Evolutionary conservation across 2,329 filamentous ascomycete species (phyloP).

Genomic region (Aspergillus brasiliensis): DNA sequence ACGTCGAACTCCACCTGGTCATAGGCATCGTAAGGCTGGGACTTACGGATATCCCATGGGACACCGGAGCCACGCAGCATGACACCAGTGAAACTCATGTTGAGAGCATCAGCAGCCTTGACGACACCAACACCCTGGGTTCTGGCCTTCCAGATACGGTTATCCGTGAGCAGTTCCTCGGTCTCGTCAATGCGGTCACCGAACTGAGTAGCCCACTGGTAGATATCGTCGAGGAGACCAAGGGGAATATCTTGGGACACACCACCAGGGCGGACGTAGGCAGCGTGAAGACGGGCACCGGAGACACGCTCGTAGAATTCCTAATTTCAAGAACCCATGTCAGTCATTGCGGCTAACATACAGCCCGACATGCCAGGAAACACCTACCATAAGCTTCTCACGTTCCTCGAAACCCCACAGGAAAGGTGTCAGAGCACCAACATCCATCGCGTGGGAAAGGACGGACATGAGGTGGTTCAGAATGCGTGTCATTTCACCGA

Average conservation of each 20-base stretch:
- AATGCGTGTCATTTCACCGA: constrained; percentile 90
- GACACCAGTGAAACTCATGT: constrained; percentile 93
- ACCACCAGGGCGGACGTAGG: constrained; percentile 94
- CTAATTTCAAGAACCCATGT: constrained; percentile 51
- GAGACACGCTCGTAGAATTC: constrained; percentile 99
- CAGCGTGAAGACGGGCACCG: constrained; percentile 93
- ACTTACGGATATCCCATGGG: constrained; percentile 96
- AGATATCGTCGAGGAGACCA: constrained; percentile 95
- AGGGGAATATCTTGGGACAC: constrained; percentile 94
- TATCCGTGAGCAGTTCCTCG: constrained; percentile 97
- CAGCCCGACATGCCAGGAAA: not conserved
- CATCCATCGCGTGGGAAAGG: constrained; percentile 97
- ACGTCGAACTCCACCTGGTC: constrained; percentile 98
- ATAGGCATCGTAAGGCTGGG: constrained; percentile 95
- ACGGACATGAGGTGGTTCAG: constrained; percentile 99
- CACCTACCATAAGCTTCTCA: constrained; percentile 95
- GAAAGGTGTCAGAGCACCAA: constrained; percentile 96
- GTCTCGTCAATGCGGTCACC: constrained; percentile 98
- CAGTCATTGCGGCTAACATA: not conserved
- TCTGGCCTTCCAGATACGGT: constrained; percentile 97
- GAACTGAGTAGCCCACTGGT: constrained; percentile 99
- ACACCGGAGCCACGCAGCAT: constrained; percentile 97
- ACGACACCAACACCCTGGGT: constrained; percentile 91
- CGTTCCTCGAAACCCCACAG: constrained; percentile 99
- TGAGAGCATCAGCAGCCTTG: constrained; percentile 87